These are phyloP conservation scores for Rhodotorula sp. DNA, from an alignment of 1,284 basidiomycete species.

Conservation along the genomic window DNA sequence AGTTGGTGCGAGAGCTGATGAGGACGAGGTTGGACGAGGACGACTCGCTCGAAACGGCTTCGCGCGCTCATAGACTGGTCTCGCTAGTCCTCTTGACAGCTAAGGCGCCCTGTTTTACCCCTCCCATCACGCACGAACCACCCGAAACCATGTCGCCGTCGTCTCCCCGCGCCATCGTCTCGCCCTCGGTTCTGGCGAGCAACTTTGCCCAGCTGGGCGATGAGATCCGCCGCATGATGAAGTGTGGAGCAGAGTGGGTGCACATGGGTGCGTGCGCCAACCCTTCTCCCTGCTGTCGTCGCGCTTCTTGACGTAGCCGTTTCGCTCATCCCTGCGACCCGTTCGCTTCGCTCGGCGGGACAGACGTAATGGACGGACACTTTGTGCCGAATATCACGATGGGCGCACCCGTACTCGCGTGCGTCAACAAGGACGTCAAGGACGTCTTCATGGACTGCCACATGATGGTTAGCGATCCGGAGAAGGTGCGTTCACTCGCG, in stretches of 20 bases:
- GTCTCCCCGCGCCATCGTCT: slow-evolving; percentile 37
- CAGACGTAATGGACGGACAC: slow-evolving; percentile 97
- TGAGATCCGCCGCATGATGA: slow-evolving; percentile 91
- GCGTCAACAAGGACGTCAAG: slow-evolving; percentile 83
- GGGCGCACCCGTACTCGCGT: slow-evolving; percentile 87
- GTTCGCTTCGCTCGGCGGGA: neutral
- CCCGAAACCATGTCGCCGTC: slow-evolving; percentile 4
- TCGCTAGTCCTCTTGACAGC: too few relatives aligned
- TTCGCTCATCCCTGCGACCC: neutral
- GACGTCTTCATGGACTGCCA: slow-evolving; percentile 99
- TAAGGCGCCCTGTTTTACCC: neutral
- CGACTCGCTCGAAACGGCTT: too few relatives aligned
- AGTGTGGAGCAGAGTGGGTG: slow-evolving; percentile 88
- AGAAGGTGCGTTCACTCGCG: slow-evolving; percentile 61
- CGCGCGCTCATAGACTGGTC: neutral
- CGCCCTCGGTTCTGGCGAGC: slow-evolving; percentile 54
- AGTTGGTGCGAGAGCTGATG: too few relatives aligned
- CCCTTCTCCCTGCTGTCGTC: neutral
- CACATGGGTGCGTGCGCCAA: slow-evolving; percentile 74
- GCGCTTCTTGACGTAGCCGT: neutral
- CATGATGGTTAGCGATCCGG: slow-evolving; percentile 98
- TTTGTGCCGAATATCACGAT: slow-evolving; percentile 96
- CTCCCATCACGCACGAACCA: neutral
- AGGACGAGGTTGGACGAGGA: too few relatives aligned
- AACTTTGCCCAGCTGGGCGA: slow-evolving; percentile 87